These are phyloP conservation scores for Aphanomyces invadans DNA, from an alignment of 352 stramenopile species.

Conservation along the genomic window DNA sequence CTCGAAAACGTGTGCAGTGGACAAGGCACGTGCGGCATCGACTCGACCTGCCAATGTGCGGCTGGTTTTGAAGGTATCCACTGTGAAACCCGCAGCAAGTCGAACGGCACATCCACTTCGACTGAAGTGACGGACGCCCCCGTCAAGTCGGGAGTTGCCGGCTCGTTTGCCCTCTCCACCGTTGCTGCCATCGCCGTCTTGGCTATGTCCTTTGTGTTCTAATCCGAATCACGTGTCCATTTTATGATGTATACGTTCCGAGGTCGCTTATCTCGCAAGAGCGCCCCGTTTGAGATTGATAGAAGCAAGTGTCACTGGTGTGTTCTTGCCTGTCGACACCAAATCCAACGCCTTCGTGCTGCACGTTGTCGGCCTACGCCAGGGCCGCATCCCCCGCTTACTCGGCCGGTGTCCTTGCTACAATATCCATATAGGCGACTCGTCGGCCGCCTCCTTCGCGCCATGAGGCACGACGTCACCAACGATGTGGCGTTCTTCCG, in stretches of 20 bases:
- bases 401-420: too few species aligned
- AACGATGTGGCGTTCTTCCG: too few species aligned
- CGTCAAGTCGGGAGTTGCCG: not conserved
- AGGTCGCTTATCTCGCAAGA: not conserved
- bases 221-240: not conserved
- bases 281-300: not conserved
- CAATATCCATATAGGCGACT: too few species aligned
- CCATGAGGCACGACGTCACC: too few species aligned
- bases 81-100: conserved; percentile 35
- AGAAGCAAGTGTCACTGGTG: too few species aligned
- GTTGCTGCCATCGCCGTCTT: not conserved
- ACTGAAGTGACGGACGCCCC: not conserved
- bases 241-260: not conserved
- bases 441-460: too few species aligned
- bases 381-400: too few species aligned
- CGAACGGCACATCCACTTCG: not conserved
- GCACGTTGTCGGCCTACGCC: too few species aligned
- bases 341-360: too few species aligned
- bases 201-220: conserved; percentile 2
- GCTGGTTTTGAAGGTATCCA: conserved; percentile 55
- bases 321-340: too few species aligned
- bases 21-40: conserved; percentile 49
- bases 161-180: not conserved
- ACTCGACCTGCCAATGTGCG: conserved; percentile 41
- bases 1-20: conserved; percentile 42